Evolutionary conservation across 257 asterid genomes (phyloP).

Genomic region (Handroanthus guayacan): DNA sequence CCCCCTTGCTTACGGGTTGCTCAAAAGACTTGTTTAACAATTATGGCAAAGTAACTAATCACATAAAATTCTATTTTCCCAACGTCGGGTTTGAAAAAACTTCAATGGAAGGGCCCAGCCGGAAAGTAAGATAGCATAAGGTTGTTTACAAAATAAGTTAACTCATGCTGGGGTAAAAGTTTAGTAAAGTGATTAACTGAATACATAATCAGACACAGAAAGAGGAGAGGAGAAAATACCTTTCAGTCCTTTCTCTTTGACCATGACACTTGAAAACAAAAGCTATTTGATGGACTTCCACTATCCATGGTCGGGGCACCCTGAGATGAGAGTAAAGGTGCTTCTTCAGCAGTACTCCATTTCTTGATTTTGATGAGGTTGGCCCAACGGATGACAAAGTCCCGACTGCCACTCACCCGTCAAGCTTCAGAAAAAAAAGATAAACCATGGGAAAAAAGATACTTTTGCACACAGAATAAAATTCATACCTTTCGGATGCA

Average conservation of each 20-base stretch:
- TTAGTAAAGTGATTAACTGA: not conserved
- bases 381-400: slow-evolving; percentile 27
- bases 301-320: slow-evolving; percentile 37
- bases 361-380: slow-evolving; percentile 29
- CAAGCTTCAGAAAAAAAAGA: slow-evolving; percentile 9
- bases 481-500: not conserved
- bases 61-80: slow-evolving; percentile 30
- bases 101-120: slow-evolving; percentile 46
- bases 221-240: slow-evolving; percentile 14
- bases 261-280: slow-evolving; percentile 29
- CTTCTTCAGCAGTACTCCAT: slow-evolving; percentile 20
- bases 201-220: slow-evolving; percentile 1
- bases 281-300: slow-evolving; percentile 34
- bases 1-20: slow-evolving; percentile 52
- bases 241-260: slow-evolving; percentile 37
- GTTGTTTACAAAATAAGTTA: slow-evolving; percentile 39
- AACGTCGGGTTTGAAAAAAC: slow-evolving; percentile 23
- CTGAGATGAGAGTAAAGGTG: slow-evolving; percentile 19
- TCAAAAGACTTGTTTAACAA: slow-evolving; percentile 40
- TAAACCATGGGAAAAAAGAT: not conserved
- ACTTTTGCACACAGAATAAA: not conserved
- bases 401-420: slow-evolving; percentile 12
- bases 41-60: slow-evolving; percentile 40
- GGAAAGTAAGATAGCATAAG: slow-evolving; percentile 30
- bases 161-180: slow-evolving; percentile 27